Evolutionary conservation across 1,139 yeast species (phyloP).

Genomic region (Kodamaea plutei): DNA sequence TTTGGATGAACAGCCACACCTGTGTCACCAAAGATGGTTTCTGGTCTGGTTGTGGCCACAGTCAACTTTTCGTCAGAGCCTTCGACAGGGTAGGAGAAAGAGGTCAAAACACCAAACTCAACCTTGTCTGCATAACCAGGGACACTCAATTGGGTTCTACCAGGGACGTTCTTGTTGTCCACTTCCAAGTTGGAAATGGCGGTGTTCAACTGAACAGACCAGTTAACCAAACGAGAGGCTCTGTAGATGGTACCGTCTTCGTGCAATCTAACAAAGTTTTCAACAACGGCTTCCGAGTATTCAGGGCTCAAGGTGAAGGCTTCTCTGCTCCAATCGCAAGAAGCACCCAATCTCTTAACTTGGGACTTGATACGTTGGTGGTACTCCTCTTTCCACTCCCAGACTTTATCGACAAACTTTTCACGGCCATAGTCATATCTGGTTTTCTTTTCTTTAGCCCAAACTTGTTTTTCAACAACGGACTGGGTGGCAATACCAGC

Average conservation of each 20-base stretch:
- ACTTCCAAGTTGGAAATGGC: constrained; percentile 96
- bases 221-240: constrained; percentile 88
- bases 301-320: constrained; percentile 87
- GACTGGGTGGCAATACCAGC: constrained; percentile 99
- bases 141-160: constrained; percentile 73
- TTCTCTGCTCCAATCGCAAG: constrained; percentile 94
- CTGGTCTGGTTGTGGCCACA: constrained; percentile 98
- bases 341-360: constrained; percentile 86
- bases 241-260: constrained; percentile 96
- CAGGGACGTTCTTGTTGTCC: constrained; percentile 83
- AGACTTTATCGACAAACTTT: constrained; percentile 77
- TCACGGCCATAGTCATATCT: constrained; percentile 96
- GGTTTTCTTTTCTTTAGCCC: constrained; percentile 84
- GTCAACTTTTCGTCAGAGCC: constrained; percentile 83
- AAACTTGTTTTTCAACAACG: constrained; percentile 93
- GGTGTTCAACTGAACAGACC: constrained; percentile 94
- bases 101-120: constrained; percentile 94
- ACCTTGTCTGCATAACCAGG: constrained; percentile 89
- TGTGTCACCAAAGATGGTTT: constrained; percentile 95
- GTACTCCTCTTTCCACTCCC: constrained; percentile 99
- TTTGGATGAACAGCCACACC: constrained; percentile 97
- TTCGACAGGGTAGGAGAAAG: constrained; percentile 87
- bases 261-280: constrained; percentile 86
- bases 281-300: constrained; percentile 75
- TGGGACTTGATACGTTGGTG: constrained; percentile 82